These are phyloP conservation scores for Xylaria sp. DNA, from an alignment of 2,329 filamentous ascomycete species.

Conservation along the genomic window DNA sequence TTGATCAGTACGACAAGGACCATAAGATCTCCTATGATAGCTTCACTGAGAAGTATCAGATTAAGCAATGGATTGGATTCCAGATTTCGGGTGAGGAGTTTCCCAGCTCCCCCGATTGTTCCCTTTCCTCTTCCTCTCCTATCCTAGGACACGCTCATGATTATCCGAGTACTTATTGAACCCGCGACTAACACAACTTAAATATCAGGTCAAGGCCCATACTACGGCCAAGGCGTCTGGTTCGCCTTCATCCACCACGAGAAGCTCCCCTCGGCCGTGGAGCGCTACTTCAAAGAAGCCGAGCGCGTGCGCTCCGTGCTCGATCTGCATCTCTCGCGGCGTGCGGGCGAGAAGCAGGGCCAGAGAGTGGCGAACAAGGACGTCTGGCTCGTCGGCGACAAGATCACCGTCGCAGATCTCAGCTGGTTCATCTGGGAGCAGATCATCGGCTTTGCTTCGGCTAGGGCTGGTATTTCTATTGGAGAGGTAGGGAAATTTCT, in stretches of 20 bases:
- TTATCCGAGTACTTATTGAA: not conserved
- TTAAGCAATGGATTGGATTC: slow-evolving; percentile 58
- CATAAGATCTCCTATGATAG: slow-evolving; percentile 51
- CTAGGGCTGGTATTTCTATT: not conserved
- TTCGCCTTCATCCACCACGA: slow-evolving; percentile 56
- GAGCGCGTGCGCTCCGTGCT: slow-evolving; percentile 58
- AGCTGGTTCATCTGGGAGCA: slow-evolving; percentile 41
- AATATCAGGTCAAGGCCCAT: slow-evolving; percentile 56
- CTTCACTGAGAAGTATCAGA: slow-evolving; percentile 51
- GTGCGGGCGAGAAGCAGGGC: slow-evolving; percentile 34
- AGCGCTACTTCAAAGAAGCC: slow-evolving; percentile 58
- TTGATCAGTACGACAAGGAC: slow-evolving; percentile 53
- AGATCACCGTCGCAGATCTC: slow-evolving; percentile 40
- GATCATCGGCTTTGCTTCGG: slow-evolving; percentile 24
- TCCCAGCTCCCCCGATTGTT: too few relatives aligned
- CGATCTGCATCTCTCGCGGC: slow-evolving; percentile 50
- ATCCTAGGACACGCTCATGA: not conserved
- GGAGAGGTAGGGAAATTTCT: slow-evolving; percentile 9
- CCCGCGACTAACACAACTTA: not conserved
- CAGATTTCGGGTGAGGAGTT: slow-evolving; percentile 53
- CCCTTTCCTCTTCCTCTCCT: not conserved
- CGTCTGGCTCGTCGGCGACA: slow-evolving; percentile 40
- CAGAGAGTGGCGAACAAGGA: slow-evolving; percentile 36
- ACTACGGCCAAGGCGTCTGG: slow-evolving; percentile 60
- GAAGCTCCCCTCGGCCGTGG: slow-evolving; percentile 55